These are phyloP conservation scores for Ogataea pini DNA, from an alignment of 805 yeast species.

Conservation along the genomic window DNA sequence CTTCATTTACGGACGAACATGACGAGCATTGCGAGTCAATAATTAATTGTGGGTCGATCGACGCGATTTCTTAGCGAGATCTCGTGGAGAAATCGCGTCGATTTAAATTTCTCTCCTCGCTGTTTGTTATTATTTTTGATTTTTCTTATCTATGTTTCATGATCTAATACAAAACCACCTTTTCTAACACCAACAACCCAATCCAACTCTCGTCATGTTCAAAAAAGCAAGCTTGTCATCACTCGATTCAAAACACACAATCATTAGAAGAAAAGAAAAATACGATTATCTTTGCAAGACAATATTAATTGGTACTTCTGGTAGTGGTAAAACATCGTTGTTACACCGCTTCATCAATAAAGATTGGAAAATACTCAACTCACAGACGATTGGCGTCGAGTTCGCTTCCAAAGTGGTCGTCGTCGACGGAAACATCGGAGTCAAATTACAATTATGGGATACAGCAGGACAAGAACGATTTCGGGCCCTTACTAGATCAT, in stretches of 20 bases:
- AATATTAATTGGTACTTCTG: constrained; percentile 18
- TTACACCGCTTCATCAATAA: constrained; percentile 37
- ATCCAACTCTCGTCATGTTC: constrained; percentile 10
- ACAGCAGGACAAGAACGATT: constrained; percentile 32
- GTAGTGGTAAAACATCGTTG: constrained; percentile 33
- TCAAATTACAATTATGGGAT: constrained; percentile 34
- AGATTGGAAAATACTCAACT: constrained; percentile 30
- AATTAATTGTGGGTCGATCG: not conserved
- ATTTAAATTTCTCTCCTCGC: no score
- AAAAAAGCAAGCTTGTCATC: constrained; percentile 21
- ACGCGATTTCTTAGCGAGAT: no score
- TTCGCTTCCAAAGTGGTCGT: constrained; percentile 36
- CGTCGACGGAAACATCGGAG: constrained; percentile 22
- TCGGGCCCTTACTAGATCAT: constrained; percentile 39
- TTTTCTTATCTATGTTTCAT: not conserved
- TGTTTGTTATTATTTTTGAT: not conserved
- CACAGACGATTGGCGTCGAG: constrained; percentile 45
- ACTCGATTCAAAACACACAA: constrained; percentile 23
- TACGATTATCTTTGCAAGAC: constrained; percentile 40
- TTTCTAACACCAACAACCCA: not conserved
- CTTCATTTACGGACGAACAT: no score
- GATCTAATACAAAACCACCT: not conserved
- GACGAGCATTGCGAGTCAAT: not conserved
- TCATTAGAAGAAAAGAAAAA: constrained; percentile 18
- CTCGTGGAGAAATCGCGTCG: no score